phyloP scores from a whole-genome alignment of 257 asterid species.

The Hygrophila difformis region DNA sequence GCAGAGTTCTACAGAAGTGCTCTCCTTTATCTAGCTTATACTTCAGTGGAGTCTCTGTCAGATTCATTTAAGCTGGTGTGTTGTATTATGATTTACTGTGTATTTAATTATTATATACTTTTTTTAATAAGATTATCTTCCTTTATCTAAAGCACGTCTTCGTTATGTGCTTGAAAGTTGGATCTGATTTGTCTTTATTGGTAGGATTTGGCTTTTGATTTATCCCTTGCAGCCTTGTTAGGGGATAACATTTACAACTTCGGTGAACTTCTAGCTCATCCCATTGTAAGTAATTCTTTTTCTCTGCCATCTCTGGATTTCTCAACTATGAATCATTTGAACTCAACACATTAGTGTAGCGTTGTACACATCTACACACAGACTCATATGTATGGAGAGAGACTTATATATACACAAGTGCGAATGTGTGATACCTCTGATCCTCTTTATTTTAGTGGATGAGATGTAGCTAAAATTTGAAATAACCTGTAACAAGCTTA shows the following conservation, averaged over 20 bases:
- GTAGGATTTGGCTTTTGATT: constrained; percentile 91
- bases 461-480: no score
- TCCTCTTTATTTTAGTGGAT: no score
- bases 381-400: background rate
- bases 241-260: constrained; percentile 96
- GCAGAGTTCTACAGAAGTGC: constrained; percentile 94
- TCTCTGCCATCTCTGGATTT: background rate
- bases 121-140: constrained; percentile 3
- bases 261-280: constrained; percentile 94
- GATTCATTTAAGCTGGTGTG: constrained; percentile 89
- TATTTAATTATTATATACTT: constrained; percentile 7
- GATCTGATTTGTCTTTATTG: constrained; percentile 9
- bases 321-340: background rate
- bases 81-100: constrained; percentile 5
- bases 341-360: no score
- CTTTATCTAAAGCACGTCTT: constrained; percentile 1
- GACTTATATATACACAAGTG: no score
- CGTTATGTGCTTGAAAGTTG: constrained; percentile 4
- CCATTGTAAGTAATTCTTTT: constrained; percentile 54
- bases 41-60: constrained; percentile 79
- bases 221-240: constrained; percentile 89
- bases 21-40: constrained; percentile 87
- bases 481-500: background rate
- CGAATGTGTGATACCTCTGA: no score
- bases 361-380: background rate